Conservation (phyloP, 192 early-diverging fungal species). For the Phlyctochytrium planicorne region DNA sequence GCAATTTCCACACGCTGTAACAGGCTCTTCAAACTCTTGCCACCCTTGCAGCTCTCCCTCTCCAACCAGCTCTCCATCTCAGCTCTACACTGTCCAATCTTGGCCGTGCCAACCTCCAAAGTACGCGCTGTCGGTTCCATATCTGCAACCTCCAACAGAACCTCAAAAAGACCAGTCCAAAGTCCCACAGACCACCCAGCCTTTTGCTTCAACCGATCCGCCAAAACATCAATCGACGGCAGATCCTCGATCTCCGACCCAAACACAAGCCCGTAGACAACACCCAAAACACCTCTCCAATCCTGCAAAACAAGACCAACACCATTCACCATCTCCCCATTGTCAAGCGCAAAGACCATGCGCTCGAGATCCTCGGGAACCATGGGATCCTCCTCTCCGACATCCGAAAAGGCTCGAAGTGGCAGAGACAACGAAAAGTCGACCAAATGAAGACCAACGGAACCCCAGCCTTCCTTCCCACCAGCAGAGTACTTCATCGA, state of each 20-base stretch:
- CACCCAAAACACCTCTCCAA: no score
- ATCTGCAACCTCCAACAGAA: no score
- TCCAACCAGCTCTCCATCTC: conserved; percentile 41
- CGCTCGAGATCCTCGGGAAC: conserved; percentile 10
- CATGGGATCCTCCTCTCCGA: conserved; percentile 25
- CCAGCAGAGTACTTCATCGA: conserved; percentile 30
- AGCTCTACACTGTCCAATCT: conserved; percentile 18
- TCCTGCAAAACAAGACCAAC: no score
- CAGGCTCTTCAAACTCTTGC: conserved; percentile 39
- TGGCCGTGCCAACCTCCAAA: no score
- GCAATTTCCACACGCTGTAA: conserved; percentile 37
- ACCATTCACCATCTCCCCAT: no score
- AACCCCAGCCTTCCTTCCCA: conserved; percentile 43
- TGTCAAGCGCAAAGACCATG: conserved; percentile 39
- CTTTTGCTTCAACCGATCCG: no score
- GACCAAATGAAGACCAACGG: conserved; percentile 42
- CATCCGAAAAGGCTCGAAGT: conserved; percentile 33
- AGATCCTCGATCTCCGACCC: no score
- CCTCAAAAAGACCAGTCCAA: no score
- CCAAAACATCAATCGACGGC: no score
- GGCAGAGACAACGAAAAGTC: conserved; percentile 38
- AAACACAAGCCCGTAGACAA: no score
- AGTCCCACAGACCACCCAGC: no score
- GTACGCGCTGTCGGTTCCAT: no score
- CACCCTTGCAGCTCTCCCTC: conserved; percentile 13